phyloP scores from a whole-genome alignment of 768 basidiomycete species.

The Macrolepiota albuminosa region DNA sequence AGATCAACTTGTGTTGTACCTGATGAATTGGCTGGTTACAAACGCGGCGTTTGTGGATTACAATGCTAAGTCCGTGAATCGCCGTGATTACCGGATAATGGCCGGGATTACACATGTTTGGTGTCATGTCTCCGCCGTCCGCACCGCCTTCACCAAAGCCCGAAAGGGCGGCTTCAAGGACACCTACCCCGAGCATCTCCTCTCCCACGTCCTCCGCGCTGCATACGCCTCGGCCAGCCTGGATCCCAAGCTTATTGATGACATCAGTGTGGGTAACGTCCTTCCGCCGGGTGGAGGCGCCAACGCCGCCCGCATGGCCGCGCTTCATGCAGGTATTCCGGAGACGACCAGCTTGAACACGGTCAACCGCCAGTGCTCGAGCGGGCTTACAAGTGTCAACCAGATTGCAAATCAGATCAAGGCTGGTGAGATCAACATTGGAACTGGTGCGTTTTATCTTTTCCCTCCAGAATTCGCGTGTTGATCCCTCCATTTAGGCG shows the following conservation, averaged over 20 bases:
- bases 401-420: conserved; percentile 79
- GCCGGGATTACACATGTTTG: background rate
- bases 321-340: conserved; percentile 82
- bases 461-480: background rate
- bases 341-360: conserved; percentile 70
- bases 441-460: too few species aligned
- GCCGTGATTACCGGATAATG: background rate
- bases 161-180: conserved; percentile 91
- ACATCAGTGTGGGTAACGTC: conserved; percentile 84
- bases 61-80: conserved; percentile 28
- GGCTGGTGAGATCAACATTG: conserved; percentile 42
- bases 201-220: conserved; percentile 71
- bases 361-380: conserved; percentile 91
- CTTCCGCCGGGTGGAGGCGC: conserved; percentile 86
- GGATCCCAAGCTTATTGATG: conserved; percentile 80
- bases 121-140: conserved; percentile 83
- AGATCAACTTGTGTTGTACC: too few species aligned
- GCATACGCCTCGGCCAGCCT: conserved; percentile 64
- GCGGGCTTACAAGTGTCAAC: conserved; percentile 77
- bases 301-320: conserved; percentile 77
- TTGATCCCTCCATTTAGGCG: conserved; percentile 38
- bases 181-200: conserved; percentile 77
- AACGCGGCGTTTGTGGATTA: too few species aligned
- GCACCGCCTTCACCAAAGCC: conserved; percentile 89
- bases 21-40: too few species aligned